Percentiles rank a stretch among this genome's conserved stretches.
phyloP scores from a whole-genome alignment of 2,329 filamentous ascomycete genomes.

The Hymenoscyphus infarciens region DNA sequence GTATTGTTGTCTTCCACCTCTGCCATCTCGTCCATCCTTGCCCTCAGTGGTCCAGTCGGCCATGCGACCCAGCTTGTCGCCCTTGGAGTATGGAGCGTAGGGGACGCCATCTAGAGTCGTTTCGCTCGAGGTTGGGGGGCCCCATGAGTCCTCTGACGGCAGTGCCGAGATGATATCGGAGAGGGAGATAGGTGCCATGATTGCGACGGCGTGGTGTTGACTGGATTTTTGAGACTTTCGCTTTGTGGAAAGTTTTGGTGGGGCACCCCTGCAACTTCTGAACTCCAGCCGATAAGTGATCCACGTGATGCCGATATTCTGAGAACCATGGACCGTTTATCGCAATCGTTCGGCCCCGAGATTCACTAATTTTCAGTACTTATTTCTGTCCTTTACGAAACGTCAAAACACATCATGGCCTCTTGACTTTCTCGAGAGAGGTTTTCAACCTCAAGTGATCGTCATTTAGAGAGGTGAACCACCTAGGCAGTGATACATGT shows the following conservation, averaged over 20 bases:
- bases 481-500: too few species aligned
- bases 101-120: slow-evolving; percentile 92
- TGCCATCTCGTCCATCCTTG: slow-evolving; percentile 71
- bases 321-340: too few species aligned
- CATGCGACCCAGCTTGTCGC: slow-evolving; percentile 98
- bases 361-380: too few species aligned
- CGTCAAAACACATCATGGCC: too few species aligned
- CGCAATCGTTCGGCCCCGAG: too few species aligned
- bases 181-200: slow-evolving; percentile 53
- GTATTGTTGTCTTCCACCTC: slow-evolving; percentile 81
- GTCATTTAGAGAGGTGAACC: too few species aligned
- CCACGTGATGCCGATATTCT: neutral
- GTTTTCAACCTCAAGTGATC: too few species aligned
- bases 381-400: too few species aligned
- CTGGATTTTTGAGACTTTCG: slow-evolving; percentile 1
- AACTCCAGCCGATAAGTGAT: neutral
- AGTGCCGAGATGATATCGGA: slow-evolving; percentile 67
- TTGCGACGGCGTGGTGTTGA: slow-evolving; percentile 26
- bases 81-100: slow-evolving; percentile 97
- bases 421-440: too few species aligned
- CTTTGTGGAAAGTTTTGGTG: slow-evolving; percentile 2
- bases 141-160: slow-evolving; percentile 79
- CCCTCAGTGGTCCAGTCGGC: slow-evolving; percentile 94
- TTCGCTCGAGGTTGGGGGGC: slow-evolving; percentile 75
- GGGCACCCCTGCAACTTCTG: neutral